Base-by-base conservation (phyloP, 495 filamentous ascomycete species). In the Tuber magnatum region DNA sequence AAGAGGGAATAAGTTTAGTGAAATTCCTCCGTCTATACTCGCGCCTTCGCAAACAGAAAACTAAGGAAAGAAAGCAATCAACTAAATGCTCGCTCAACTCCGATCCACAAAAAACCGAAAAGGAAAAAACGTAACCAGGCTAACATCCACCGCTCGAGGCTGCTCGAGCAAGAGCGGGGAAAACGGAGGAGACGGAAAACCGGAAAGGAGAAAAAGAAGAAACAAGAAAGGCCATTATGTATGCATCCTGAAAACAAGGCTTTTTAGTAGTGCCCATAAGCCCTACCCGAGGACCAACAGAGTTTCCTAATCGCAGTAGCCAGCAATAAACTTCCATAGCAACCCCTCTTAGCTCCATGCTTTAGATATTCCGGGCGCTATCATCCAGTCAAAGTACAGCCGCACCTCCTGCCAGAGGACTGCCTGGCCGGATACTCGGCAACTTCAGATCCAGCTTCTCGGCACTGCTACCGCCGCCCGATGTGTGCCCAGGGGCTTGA, bases 211-310 rank as follows among this genome's bases (percentile, higher is more conserved):
- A 28, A 65, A 70, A 73, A 61, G 85, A 77, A 88, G 81, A 81
- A 87, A 87, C 77, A 84, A 88, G 81, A 85, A 87, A 70, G 80
- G 78, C 71, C 86, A 85, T 32, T 86, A 86, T 76, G 80, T 85
- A 41, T 83, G 88, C 73, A 86, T 86, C 74, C 74, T 86, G 28
- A 85, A 87, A 70, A 87, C 48, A 69, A 69, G 46, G 35, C 70
- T 68, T 16, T 68, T 51, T 51, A 73, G 69, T 44, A 16, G 69
- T 5, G 28, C 69, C 35, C 35, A 72, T 73, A 46, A 48, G 74
- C 42, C 77, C 77, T 76, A 68, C 78, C 77, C 71, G 76, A 75
- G 77, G 74, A 68, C 69, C 73, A 80, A 80, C 70, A 71, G 40
- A 69, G 38, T 65, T 69, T 72, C 70, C 77, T 20, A 65, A 65